Evolutionary conservation across 2,329 filamentous ascomycete genomes (phyloP), one percentile per base, ranked within the genome.

Genomic region (Trichoderma atrobrunneum): DNA sequence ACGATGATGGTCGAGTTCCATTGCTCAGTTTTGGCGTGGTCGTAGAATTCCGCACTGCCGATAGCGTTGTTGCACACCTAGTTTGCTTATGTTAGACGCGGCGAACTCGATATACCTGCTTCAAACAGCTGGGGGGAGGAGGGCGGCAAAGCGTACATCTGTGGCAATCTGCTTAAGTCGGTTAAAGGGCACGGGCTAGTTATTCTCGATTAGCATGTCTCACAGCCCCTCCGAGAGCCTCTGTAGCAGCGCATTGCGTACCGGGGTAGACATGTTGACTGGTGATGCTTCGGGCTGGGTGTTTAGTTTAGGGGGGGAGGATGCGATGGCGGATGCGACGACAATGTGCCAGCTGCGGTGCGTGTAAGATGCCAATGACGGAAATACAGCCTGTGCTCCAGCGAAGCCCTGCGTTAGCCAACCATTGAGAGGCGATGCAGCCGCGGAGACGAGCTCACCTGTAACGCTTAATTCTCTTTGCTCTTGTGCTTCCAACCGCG

Each of bases 1-100:
- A 97, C 94, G 82, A 98, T 98, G 82, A 99, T 98, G 76, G 87
- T 86, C 39, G 92, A 92, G 86, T 98, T 98, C 95, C 95, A 98
- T 77, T 90, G 85, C 80, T 92, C 90, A 43, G 95, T 97, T 80
- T 92, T 91, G 71, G 90, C 84, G 83, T 98, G 96, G 76, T 97
- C 92, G 85, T 99, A 99, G 83, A 88, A 91, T 74, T 93, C 90
- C 73, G 90, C 90, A 74, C 84, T 87, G 74, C 90, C 89, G 78
- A 98, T 89, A 73, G 93, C 92, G 76, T 87, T 87, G 79, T 93
- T 90, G 87, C 95, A 97, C 76, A 94, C 95, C 94, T 97, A 71
- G 60, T 32, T 32, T 54, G 21, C 5, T 26, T 24, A 66, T 65
- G n/a, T 36, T 39, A 43, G 62, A 54, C 61, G 26, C 68, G 16